Conservation (phyloP, 148 eudicot species). For the Dianthus caryophyllus region DNA sequence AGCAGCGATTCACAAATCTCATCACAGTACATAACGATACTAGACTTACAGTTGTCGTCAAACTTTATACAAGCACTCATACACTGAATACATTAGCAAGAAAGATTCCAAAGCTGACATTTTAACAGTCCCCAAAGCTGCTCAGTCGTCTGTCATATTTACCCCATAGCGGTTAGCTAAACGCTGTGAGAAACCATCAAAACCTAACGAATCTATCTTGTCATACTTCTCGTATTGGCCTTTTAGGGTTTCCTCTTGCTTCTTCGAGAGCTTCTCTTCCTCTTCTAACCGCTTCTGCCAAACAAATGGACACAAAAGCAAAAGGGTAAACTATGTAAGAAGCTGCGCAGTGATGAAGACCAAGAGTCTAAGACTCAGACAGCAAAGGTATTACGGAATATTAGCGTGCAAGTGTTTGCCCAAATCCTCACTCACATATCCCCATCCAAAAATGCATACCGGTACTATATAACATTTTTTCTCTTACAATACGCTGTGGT, state of each 20-base stretch:
- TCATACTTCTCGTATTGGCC: constrained; percentile 47
- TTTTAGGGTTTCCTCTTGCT: constrained; percentile 42
- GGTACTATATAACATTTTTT: too few species aligned
- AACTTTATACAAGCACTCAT: background rate
- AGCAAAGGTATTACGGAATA: too few species aligned
- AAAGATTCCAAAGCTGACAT: background rate
- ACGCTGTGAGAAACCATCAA: constrained; percentile 31
- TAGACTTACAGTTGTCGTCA: background rate
- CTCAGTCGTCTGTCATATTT: constrained; percentile 23
- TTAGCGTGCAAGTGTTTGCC: too few species aligned
- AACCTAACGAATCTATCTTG: constrained; percentile 29
- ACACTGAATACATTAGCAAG: background rate
- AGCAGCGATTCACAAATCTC: background rate
- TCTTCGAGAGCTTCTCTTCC: constrained; percentile 58
- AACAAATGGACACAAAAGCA: background rate
- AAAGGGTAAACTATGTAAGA: background rate
- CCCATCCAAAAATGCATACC: too few species aligned
- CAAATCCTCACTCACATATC: too few species aligned
- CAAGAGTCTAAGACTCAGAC: background rate
- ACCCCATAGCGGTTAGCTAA: constrained; percentile 36
- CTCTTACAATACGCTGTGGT: too few species aligned
- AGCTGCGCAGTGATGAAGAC: background rate
- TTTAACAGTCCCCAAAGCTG: background rate
- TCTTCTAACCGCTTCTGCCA: constrained; percentile 43
- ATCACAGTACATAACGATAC: background rate